Evolutionary conservation across 768 basidiomycete species (phyloP), one percentile per base, ranked within the genome.

Genomic region (Lactarius akahatsu): DNA sequence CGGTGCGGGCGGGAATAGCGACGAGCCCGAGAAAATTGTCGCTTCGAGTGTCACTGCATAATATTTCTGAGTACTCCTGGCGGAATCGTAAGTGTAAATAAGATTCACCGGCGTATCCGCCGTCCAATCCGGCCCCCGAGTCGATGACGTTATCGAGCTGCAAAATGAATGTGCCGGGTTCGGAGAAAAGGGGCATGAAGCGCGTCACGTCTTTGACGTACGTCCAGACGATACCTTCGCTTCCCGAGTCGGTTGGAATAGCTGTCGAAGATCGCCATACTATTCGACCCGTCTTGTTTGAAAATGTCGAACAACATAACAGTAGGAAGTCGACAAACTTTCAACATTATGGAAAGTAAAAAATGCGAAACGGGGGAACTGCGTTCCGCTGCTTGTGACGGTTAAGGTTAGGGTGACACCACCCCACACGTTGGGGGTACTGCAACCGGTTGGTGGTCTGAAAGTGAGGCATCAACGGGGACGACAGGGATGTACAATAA

Each of bases 261-360:
- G 90, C 86, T 20, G 90, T 92, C 0, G 89, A 91, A 23, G 88
- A 91, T 43, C 91, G 81, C 91, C 90, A 91, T 57, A 91, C 88
- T 90, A 56, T 23, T 52, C 26, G 16, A n/a, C 28, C 47, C 47
- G 9, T 36, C 34, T 57, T 18, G 38, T 52, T 8, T 32, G 10
- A n/a, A 32, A 58, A 20, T 7, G 18, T 45, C 20, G 20, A 45
- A 9, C 43, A 11, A 13, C 36, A 38, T 13, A 38, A 38, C 36
- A 38, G 11, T 13, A 7, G 36, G 36, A 38, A 38, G 2, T 38
- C 11, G 36, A 38, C 36, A 38, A 38, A 38, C 36, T 38, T 38
- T 38, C 36, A 13, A 38, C 36, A 45, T 32, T 32, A 7, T 32
- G 32, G 32, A 32, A 32, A 32, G 32, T 32, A 32, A 32, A 89